Base-by-base conservation (phyloP, 768 basidiomycete species). In the Boletellus ananas region DNA sequence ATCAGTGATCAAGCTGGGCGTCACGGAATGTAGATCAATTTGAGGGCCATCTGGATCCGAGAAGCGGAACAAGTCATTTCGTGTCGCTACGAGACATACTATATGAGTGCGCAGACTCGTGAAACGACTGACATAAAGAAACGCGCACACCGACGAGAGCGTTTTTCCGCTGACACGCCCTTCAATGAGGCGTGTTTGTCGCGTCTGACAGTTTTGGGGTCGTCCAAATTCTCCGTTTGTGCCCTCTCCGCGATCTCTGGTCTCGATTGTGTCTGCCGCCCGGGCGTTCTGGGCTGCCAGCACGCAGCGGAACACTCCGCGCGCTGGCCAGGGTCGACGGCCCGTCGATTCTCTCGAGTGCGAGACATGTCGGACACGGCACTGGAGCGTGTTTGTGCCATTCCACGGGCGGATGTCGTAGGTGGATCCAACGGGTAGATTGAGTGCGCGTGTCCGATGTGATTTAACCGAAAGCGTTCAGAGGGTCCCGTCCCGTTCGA, bases 121-220 rank as follows among this genome's bases (percentile, higher is more conserved):
- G 43, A 44, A 42, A 45, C 27, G 27, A 20, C 57, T 62, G 67
- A 69, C 65, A 69, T 66, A 65, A 66, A 60, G 33, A 34, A 31
- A 43, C 16, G 33, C 36, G 39, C 34, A 38, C 34, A 38, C 46
- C 38, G 36, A 35, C 52, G 31, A 5, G 48, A 31, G 29, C 20
- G 9, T 47, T 43, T 53, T 43, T 50, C 49, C 62, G 51, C 31
- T 55, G 47, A 58, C 60, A 49, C 14, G 44, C 59, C 47, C 25
- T 25, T 57, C 55, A 55, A 49, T 39, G 53, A 49, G 47, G 60
- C 49, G 56, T 45, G 57, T 54, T 52, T 63, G 57, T 58, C 31
- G 41, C 43, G 37, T 12, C 12, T 67, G 65, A 67, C 65, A 67
- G 67, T 58, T 66, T 69, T 69, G 55, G 65, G 65, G 65, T 60